Base-by-base conservation (phyloP, 305 asterid species). In the Ruellia speciosa region DNA sequence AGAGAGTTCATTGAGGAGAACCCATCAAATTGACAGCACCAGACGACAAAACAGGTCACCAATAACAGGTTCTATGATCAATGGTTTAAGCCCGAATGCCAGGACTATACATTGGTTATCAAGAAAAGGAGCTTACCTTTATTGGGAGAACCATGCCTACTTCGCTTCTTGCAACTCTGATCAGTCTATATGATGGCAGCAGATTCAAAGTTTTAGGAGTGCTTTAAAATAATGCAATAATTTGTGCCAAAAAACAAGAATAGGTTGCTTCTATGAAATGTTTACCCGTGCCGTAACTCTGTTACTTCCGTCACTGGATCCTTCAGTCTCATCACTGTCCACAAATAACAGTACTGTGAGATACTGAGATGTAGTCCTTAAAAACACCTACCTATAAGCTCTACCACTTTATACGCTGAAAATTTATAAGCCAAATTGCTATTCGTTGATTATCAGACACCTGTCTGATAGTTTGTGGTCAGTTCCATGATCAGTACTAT, bases 301-400 rank as follows among this genome's bases (percentile, higher is more conserved):
- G 66, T 81, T 76, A 64, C 97, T 92, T 79, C 89, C 97, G 52
- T 79, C 92, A 66, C 89, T 88, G 52, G 95, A 86, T 70, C 78
- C 92, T 37, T 72, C 94, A 53, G 86, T 77, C 65, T 82, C 97
- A 53, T 70, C 86, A 57, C 96, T 92, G 81, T 65, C 70, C 58
- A 59, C 24, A 59, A 37, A 24, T 24, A 24, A 24, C 4, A 24
- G 31, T 24, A 24, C 31, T 24, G 31, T 24, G 31, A 24, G 31
- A 24, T 24, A 24, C 31, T 24, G 31, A 24, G 31, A 24, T 4
- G 31, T 4, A 61, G 63, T 64, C 15, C 5, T n/a, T 2, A 28
- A 66, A 60, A 24, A 24, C 2, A 1, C 31, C 4, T 4, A 24
- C 31, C 31, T 24, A 24, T 24, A 24, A 1, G 31, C 31, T 1